Evolutionary conservation across 805 yeast genomes (phyloP).

Genomic region (Candida nitratophila): DNA sequence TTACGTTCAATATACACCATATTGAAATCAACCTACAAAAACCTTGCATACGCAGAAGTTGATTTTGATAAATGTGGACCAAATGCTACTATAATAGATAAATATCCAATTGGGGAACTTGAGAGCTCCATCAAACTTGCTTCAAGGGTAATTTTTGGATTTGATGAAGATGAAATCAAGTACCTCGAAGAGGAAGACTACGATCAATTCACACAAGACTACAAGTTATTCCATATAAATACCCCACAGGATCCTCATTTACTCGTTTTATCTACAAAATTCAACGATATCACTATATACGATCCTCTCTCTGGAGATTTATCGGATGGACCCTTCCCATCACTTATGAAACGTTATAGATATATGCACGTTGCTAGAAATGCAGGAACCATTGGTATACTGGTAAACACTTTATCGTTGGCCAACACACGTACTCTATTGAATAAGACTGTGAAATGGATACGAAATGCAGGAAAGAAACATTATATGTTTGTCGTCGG

Average conservation of each 20-base stretch:
- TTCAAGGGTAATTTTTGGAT: conserved; percentile 25
- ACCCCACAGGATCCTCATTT: conserved; percentile 74
- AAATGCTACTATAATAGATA: conserved; percentile 19
- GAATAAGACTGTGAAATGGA: conserved; percentile 49
- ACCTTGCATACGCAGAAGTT: conserved; percentile 33
- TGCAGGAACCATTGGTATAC: conserved; percentile 86
- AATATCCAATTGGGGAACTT: neutral
- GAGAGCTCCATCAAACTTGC: conserved; percentile 15
- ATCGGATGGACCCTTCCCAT: conserved; percentile 61
- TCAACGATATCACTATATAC: conserved; percentile 43
- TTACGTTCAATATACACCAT: conserved; percentile 31
- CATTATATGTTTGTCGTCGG: conserved; percentile 95
- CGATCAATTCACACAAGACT: conserved; percentile 32
- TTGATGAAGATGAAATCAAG: conserved; percentile 13
- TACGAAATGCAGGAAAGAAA: conserved; percentile 76
- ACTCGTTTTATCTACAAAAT: conserved; percentile 67
- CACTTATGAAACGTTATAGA: conserved; percentile 75
- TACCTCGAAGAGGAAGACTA: conserved; percentile 20
- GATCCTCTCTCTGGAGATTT: conserved; percentile 32
- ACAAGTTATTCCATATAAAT: conserved; percentile 62
- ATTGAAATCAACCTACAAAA: conserved; percentile 26
- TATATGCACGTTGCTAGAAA: conserved; percentile 84
- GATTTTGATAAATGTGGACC: conserved; percentile 20
- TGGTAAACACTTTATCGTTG: conserved; percentile 84
- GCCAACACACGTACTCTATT: conserved; percentile 65